Conservation (phyloP, 306 rosid genomes). For the Gastrolobium bilobum region DNA sequence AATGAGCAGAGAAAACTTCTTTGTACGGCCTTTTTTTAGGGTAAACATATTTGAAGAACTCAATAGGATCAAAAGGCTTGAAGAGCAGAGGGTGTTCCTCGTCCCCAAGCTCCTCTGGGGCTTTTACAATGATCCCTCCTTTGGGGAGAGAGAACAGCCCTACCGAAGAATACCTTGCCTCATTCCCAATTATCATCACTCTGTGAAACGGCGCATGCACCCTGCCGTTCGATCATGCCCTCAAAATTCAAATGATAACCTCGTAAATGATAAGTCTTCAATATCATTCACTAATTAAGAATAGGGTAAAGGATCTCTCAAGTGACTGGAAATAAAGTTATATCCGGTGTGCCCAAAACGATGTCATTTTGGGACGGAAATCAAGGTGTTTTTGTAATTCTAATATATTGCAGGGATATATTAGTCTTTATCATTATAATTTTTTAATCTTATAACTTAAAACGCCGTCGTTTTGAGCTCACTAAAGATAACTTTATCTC, state of each 20-base stretch:
- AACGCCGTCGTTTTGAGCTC: too few species aligned
- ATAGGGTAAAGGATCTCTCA: too few species aligned
- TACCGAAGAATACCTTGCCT: slow-evolving; percentile 67
- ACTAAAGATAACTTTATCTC: too few species aligned
- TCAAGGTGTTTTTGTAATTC: too few species aligned
- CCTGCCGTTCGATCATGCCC: slow-evolving; percentile 87
- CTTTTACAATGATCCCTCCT: slow-evolving; percentile 58
- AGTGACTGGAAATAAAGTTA: too few species aligned
- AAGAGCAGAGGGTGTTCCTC: slow-evolving; percentile 75
- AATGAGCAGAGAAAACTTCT: slow-evolving; percentile 55
- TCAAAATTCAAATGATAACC: not conserved
- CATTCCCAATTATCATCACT: slow-evolving; percentile 76
- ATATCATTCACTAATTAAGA: not conserved
- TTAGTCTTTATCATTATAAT: too few species aligned
- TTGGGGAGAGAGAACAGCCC: slow-evolving; percentile 75
- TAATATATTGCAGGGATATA: too few species aligned
- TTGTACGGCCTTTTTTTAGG: slow-evolving; percentile 59
- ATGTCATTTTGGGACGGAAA: too few species aligned
- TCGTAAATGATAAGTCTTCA: not conserved
- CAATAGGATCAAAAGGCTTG: slow-evolving; percentile 67
- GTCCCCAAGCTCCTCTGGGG: slow-evolving; percentile 75
- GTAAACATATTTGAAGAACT: slow-evolving; percentile 60
- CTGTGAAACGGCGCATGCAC: slow-evolving; percentile 68
- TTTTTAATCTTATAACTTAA: too few species aligned
- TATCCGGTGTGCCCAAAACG: too few species aligned